phyloP scores from a whole-genome alignment of 2,329 filamentous ascomycete species.

The Plenodomus lindquistii region DNA sequence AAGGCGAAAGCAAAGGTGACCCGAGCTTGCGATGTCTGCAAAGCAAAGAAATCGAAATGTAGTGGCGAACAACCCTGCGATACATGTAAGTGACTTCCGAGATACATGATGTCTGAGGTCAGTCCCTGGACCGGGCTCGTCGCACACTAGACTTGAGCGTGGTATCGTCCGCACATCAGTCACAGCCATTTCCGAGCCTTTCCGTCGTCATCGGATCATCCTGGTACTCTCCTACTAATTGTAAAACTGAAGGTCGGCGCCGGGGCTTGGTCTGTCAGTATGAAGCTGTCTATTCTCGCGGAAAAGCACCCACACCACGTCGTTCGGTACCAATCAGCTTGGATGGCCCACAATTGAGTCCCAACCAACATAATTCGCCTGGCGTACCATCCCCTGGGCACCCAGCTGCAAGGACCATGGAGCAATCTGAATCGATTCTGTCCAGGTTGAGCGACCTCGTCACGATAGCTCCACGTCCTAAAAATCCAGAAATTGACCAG shows the following conservation, averaged over 20 bases:
- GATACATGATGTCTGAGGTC: not conserved
- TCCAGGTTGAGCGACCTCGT: not conserved
- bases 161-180: too few relatives aligned
- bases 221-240: not conserved
- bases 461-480: not conserved
- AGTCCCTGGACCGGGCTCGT: not conserved
- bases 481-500: not conserved
- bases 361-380: not conserved
- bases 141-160: not conserved
- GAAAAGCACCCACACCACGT: slow-evolving; percentile 27
- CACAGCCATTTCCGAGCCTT: not conserved
- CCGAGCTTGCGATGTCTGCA: slow-evolving; percentile 37
- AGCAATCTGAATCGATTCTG: not conserved
- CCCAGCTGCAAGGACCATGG: not conserved
- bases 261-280: slow-evolving; percentile 26
- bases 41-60: slow-evolving; percentile 35
- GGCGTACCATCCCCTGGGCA: not conserved
- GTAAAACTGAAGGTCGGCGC: not conserved
- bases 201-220: not conserved
- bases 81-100: slow-evolving; percentile 12
- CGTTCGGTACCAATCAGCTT: not conserved
- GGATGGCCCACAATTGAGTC: not conserved
- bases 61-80: slow-evolving; percentile 33
- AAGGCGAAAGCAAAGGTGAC: slow-evolving; percentile 30
- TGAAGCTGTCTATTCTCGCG: slow-evolving; percentile 30